Percentiles rank a stretch among this genome's conserved stretches.
These are phyloP conservation scores for Teunomyces pallodes DNA, from an alignment of 805 yeast genomes.

Conservation along the genomic window DNA sequence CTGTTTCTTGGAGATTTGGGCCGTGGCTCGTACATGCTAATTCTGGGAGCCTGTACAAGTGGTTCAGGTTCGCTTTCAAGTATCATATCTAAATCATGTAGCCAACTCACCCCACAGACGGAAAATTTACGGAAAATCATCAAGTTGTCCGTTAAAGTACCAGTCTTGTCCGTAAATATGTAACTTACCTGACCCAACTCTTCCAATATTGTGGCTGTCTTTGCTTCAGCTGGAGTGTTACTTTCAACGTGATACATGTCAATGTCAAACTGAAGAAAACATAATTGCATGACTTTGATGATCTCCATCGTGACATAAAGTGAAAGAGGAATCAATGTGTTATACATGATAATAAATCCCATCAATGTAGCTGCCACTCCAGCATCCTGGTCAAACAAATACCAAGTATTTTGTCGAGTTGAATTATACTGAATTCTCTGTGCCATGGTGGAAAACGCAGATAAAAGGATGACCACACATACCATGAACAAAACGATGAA, in stretches of 20 bases:
- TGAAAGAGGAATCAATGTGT: conserved; percentile 92
- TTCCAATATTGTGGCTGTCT: conserved; percentile 92
- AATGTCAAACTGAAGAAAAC: conserved; percentile 81
- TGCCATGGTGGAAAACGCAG: conserved; percentile 82
- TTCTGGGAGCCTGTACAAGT: conserved; percentile 3
- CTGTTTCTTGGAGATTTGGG: conserved; percentile 6
- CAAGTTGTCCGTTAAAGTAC: conserved; percentile 90
- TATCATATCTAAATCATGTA: conserved; percentile 65
- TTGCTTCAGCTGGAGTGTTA: conserved; percentile 90
- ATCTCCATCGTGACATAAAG: conserved; percentile 96
- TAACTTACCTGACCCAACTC: conserved; percentile 97
- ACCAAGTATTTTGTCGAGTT: conserved; percentile 59
- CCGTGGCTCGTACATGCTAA: conserved; percentile 3
- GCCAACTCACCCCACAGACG: conserved; percentile 86
- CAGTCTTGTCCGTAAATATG: conserved; percentile 94
- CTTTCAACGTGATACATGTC: conserved; percentile 88
- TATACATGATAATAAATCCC: conserved; percentile 97
- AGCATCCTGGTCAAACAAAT: conserved; percentile 66
- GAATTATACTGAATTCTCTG: conserved; percentile 52
- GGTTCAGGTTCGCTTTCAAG: conserved; percentile 19
- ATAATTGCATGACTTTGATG: conserved; percentile 82
- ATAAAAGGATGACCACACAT: conserved; percentile 64
- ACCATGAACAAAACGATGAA: conserved; percentile 87
- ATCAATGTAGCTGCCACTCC: conserved; percentile 87
- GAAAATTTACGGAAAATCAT: conserved; percentile 91